These are phyloP conservation scores for Daldinia loculata DNA, from an alignment of 495 filamentous ascomycete species.

Conservation along the genomic window DNA sequence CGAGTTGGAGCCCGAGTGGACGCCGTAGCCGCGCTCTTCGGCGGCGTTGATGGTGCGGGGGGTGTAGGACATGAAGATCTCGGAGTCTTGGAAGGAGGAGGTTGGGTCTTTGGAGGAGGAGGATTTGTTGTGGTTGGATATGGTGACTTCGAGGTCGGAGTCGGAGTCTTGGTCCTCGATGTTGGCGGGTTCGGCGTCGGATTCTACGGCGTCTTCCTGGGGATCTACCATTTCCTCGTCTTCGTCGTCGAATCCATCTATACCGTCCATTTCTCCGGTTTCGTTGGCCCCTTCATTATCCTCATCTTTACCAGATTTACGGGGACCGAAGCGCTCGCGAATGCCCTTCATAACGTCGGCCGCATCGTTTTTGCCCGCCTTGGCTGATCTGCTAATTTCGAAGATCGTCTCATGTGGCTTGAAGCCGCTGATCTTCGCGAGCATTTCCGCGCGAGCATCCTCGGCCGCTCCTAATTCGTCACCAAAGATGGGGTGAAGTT, in stretches of 20 bases:
- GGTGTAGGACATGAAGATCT: conserved; percentile 95
- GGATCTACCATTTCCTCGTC: conserved; percentile 6
- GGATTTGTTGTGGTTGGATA: conserved; percentile 65
- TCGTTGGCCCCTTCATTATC: conserved; percentile 44
- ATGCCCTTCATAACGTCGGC: conserved; percentile 80
- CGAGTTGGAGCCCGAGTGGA: conserved; percentile 73
- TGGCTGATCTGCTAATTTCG: conserved; percentile 80
- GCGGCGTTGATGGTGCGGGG: conserved; percentile 77
- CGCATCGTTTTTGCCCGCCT: conserved; percentile 68
- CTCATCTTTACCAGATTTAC: conserved; percentile 47
- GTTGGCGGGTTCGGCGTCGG: conserved; percentile 22
- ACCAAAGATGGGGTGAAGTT: conserved; percentile 79
- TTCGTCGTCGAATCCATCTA: conserved; percentile 56
- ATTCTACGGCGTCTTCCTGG: neutral
- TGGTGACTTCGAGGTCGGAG: conserved; percentile 81
- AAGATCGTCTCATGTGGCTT: conserved; percentile 93
- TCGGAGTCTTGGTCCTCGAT: conserved; percentile 65
- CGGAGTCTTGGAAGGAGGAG: conserved; percentile 77
- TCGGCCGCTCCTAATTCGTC: conserved; percentile 69
- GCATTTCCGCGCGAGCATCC: conserved; percentile 79
- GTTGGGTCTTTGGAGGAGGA: conserved; percentile 45
- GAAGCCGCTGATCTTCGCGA: conserved; percentile 84
- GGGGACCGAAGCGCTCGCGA: conserved; percentile 67
- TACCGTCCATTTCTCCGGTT: conserved; percentile 50
- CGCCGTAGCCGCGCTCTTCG: conserved; percentile 91